These are phyloP conservation scores for Pythium plurisporium DNA, from an alignment of 352 stramenopile genomes.

Conservation along the genomic window DNA sequence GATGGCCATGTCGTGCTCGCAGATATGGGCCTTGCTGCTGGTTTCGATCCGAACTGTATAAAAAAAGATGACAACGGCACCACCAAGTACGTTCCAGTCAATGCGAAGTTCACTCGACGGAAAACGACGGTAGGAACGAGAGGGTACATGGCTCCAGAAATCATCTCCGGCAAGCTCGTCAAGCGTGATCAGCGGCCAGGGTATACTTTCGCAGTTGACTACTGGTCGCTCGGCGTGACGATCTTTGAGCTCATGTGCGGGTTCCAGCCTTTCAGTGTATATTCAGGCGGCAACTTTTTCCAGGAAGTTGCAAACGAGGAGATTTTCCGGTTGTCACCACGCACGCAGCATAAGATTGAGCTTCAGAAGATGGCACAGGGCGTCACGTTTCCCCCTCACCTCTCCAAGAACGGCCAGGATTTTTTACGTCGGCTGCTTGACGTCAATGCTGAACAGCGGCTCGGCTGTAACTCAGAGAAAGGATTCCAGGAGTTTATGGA, in stretches of 20 bases:
- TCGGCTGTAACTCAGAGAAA: slow-evolving; percentile 70
- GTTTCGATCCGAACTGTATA: slow-evolving; percentile 47
- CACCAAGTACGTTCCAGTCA: slow-evolving; percentile 42
- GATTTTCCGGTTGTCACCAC: slow-evolving; percentile 63
- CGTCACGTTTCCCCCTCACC: slow-evolving; percentile 52
- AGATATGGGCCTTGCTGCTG: slow-evolving; percentile 82
- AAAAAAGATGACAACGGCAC: slow-evolving; percentile 49
- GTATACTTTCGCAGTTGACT: slow-evolving; percentile 75
- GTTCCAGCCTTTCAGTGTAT: slow-evolving; percentile 76
- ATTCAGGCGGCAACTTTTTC: slow-evolving; percentile 69
- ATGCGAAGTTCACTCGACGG: slow-evolving; percentile 56
- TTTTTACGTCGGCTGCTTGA: slow-evolving; percentile 84
- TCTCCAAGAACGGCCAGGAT: slow-evolving; percentile 61
- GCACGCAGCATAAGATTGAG: slow-evolving; percentile 75
- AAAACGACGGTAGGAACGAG: slow-evolving; percentile 86
- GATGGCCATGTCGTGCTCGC: slow-evolving; percentile 88
- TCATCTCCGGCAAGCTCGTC: slow-evolving; percentile 84
- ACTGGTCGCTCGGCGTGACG: slow-evolving; percentile 79
- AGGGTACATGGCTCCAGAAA: slow-evolving; percentile 90
- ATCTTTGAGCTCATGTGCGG: slow-evolving; percentile 89
- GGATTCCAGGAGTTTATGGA: slow-evolving; percentile 86
- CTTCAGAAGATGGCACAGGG: slow-evolving; percentile 77
- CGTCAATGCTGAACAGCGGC: slow-evolving; percentile 58
- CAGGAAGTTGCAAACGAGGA: slow-evolving; percentile 78
- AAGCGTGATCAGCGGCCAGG: slow-evolving; percentile 71